Evolutionary conservation across 805 yeast species (phyloP).

Genomic region (Kuraishia capsulata): DNA sequence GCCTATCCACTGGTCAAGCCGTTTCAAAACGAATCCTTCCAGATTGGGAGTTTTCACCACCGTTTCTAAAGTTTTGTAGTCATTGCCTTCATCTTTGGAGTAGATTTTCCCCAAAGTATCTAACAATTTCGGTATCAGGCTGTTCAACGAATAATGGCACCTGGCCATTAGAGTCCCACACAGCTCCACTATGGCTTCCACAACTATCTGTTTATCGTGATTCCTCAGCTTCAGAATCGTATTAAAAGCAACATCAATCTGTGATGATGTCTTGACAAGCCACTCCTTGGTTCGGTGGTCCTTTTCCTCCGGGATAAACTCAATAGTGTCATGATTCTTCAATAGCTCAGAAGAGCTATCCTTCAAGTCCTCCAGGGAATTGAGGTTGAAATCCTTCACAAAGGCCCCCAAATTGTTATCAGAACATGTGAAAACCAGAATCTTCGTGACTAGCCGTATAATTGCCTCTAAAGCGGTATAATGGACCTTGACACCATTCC

Average conservation of each 20-base stretch:
- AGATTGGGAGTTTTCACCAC: constrained; percentile 3
- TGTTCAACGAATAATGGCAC: constrained; percentile 25
- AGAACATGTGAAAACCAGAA: constrained; percentile 28
- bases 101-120: constrained; percentile 16
- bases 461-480: constrained; percentile 24
- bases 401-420: constrained; percentile 27
- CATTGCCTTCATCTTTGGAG: not conserved
- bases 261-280: constrained; percentile 45
- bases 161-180: constrained; percentile 18
- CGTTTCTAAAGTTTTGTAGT: too few relatives aligned
- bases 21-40: constrained; percentile 1
- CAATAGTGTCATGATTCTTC: not conserved
- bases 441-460: constrained; percentile 18
- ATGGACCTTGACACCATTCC: constrained; percentile 19
- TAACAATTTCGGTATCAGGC: constrained; percentile 25
- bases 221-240: constrained; percentile 17
- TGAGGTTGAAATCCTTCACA: constrained; percentile 11
- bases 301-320: constrained; percentile 3
- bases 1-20: constrained; percentile 9
- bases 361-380: constrained; percentile 10
- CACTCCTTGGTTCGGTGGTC: constrained; percentile 26
- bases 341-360: too few relatives aligned
- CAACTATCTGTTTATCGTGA: constrained; percentile 24
- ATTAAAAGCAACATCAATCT: constrained; percentile 36
- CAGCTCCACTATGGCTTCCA: constrained; percentile 20